Percentiles rank a stretch among this genome's conserved stretches.
phyloP scores from a whole-genome alignment of 192 early-diverging fungal species.

The Coemansia sp. region DNA sequence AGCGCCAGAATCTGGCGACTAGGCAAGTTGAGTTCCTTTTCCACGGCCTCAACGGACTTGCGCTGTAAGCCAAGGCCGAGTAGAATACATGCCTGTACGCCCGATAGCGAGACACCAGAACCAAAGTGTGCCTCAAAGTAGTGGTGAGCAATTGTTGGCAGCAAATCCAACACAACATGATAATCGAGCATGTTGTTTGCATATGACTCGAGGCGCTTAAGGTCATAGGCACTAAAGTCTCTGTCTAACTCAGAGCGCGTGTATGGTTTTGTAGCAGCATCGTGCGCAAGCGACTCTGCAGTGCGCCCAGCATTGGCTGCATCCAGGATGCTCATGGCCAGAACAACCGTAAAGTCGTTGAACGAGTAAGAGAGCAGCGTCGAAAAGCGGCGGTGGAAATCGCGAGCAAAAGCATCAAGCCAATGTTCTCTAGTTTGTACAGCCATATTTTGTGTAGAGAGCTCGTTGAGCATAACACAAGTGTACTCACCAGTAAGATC shows the following conservation, averaged over 20 bases:
- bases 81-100: conserved; percentile 84
- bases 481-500: conserved; percentile 98
- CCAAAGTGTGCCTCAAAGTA: conserved; percentile 74
- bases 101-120: conserved; percentile 65
- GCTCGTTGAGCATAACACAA: conserved; percentile 91
- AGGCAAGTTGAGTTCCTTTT: conserved; percentile 82
- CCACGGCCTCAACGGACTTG: conserved; percentile 86
- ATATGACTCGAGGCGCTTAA: conserved; percentile 96
- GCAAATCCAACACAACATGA: conserved; percentile 92
- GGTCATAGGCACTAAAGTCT: conserved; percentile 66
- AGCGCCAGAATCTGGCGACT: conserved; percentile 86
- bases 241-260: conserved; percentile 20
- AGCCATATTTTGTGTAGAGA: conserved; percentile 56
- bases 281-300: conserved; percentile 20
- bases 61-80: conserved; percentile 90
- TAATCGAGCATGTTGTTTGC: conserved; percentile 95
- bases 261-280: conserved; percentile 14
- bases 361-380: conserved; percentile 89
- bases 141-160: conserved; percentile 75
- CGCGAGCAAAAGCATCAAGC: conserved; percentile 85
- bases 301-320: conserved; percentile 57
- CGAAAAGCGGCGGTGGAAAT: conserved; percentile 89
- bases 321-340: conserved; percentile 85
- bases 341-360: conserved; percentile 71
- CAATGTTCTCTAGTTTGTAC: conserved; percentile 62